Conservation (phyloP, 345 rosid species). For the Erysimum cheiranthoides region DNA sequence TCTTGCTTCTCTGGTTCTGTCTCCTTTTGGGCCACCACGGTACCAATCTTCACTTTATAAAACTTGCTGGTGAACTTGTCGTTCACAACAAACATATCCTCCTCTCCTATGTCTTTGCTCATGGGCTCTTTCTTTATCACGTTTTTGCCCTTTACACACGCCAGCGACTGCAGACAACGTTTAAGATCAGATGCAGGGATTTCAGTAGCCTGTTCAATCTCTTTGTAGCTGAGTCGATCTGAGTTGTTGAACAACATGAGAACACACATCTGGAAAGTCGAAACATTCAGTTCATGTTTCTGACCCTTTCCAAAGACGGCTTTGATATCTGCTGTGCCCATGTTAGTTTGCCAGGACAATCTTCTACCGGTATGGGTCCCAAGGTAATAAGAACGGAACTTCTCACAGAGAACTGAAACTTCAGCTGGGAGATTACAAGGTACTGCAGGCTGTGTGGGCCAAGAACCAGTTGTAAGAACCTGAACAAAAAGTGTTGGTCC, state of each 20-base stretch:
- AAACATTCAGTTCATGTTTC: conserved; percentile 96
- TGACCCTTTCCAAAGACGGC: conserved; percentile 95
- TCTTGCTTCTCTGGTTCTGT: conserved; percentile 98
- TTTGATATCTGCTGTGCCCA: conserved; percentile 96
- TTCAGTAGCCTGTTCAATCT: conserved; percentile 92
- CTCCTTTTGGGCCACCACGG: conserved; percentile 97
- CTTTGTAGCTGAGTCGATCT: conserved; percentile 84
- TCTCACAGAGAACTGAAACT: conserved; percentile 86
- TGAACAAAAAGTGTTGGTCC: conserved; percentile 91
- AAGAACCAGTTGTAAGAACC: conserved; percentile 94
- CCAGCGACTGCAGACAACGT: conserved; percentile 92
- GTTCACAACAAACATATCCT: conserved; percentile 81
- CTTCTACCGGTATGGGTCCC: conserved; percentile 98
- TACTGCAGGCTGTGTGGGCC: conserved; percentile 91
- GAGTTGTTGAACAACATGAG: conserved; percentile 85
- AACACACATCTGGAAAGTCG: conserved; percentile 99
- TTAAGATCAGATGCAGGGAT: conserved; percentile 87
- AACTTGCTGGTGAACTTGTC: conserved; percentile 95
- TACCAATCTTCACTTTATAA: conserved; percentile 97
- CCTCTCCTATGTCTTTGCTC: conserved; percentile 94
- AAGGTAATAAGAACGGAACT: conserved; percentile 90
- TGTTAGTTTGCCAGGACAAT: conserved; percentile 99
- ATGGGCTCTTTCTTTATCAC: conserved; percentile 96
- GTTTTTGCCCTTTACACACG: conserved; percentile 91
- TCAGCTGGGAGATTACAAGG: conserved; percentile 93